Conservation (phyloP, 163 green algal species). For the Trebouxiophyceae sp. region DNA sequence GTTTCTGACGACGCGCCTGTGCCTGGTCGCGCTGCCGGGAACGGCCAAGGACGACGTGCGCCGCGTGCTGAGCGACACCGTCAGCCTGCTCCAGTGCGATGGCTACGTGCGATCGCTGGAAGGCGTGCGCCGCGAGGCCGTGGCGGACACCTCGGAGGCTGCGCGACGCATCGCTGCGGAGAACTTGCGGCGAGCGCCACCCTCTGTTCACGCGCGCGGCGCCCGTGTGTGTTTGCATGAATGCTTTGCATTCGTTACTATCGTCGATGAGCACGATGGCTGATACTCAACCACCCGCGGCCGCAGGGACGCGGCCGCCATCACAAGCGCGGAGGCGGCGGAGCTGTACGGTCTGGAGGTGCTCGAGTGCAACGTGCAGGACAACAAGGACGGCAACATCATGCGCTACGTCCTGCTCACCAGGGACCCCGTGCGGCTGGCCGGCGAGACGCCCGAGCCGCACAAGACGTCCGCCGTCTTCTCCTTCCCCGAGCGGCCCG, state of each 20-base stretch:
- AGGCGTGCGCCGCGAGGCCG: slow-evolving; percentile 66
- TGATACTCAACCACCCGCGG: too few species aligned
- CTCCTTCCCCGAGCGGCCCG: slow-evolving; percentile 67
- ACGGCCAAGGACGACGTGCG: slow-evolving; percentile 63
- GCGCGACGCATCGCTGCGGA: too few species aligned
- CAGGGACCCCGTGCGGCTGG: neutral
- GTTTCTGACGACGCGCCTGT: slow-evolving; percentile 77
- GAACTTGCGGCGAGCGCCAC: too few species aligned
- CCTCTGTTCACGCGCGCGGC: too few species aligned
- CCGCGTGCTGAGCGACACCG: slow-evolving; percentile 84
- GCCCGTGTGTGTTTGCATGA: too few species aligned
- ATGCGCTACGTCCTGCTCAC: slow-evolving; percentile 92
- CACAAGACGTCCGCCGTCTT: slow-evolving; percentile 93
- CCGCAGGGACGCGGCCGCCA: slow-evolving; percentile 57
- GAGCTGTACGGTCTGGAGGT: slow-evolving; percentile 94
- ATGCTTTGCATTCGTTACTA: too few species aligned
- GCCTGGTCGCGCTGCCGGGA: slow-evolving; percentile 86
- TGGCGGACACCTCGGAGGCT: slow-evolving; percentile 87
- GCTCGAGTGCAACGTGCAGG: slow-evolving; percentile 78
- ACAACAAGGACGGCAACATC: slow-evolving; percentile 80
- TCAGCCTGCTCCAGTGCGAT: slow-evolving; percentile 77
- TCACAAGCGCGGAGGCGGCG: slow-evolving; percentile 76
- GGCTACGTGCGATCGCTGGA: slow-evolving; percentile 57
- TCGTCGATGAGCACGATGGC: too few species aligned
- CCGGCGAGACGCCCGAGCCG: neutral